Evolutionary conservation across 371 early-diverging fungal species (phyloP), one percentile per base, ranked within the genome.

Genomic region (Saksenaea vasiformis): DNA sequence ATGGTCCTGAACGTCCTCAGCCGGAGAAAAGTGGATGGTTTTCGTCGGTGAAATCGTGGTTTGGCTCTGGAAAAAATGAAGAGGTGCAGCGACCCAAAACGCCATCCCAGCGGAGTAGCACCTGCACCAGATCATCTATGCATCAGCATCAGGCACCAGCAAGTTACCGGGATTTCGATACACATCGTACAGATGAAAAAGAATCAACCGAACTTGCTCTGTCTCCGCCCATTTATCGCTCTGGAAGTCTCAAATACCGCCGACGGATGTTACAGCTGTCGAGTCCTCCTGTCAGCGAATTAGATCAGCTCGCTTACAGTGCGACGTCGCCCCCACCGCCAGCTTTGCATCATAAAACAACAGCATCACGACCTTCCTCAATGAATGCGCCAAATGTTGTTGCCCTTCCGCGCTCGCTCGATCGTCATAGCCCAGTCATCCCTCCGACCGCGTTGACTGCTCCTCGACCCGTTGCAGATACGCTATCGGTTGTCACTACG

Each of bases 31-130:
- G 69, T 14, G 74, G 76, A 5, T 82, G 79, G 78, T 67, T 82
- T 28, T 54, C 78, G 0, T 82, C 82, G 5, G 79, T 82, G 39
- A 82, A 79, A 36, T 73, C 78, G 27, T 82, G 79, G 82, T 82
- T 82, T 66, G 77, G 77, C 9, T 60, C 65, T 14, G 60, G 63
- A 61, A 66, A 61, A 47, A n/a, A 17, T 3, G 51, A 47, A 47
- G 51, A 22, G 10, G 10, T 22, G 1, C 51, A 47, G 22, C 51
- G 51, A 1, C 8, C 51, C 3, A 47, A 22, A 47, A 22, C n/a
- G 7, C 51, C n/a, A 22, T 47, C 10, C 51, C 51, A 47, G 51
- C 51, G 31, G 31, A 53, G 62, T 41, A 62, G 53, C 24, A 27
- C 38, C 15, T 28, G 54, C 39, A 27, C 61, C 53, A 56, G 58